Evolutionary conservation across 306 rosid genomes (phyloP), one percentile per base, ranked within the genome.

Genomic region (Hylodesmum podocarpum): DNA sequence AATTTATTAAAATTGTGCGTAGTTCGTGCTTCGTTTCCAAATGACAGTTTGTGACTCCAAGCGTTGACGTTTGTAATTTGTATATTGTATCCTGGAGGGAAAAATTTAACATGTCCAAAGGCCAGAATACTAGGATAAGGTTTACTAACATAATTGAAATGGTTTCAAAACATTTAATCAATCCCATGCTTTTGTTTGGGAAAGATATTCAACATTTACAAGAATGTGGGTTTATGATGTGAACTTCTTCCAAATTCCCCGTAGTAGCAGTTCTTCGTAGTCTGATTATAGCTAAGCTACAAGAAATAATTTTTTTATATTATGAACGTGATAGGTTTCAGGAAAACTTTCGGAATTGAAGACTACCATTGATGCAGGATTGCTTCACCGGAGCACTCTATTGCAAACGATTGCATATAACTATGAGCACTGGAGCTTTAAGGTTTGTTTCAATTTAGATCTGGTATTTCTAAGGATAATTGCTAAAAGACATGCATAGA

Each of bases 321-420:
- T 71, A 46, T 73, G 63, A 76, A 61, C 66, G 55, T 69, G 68
- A 27, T 55, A 84, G 98, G 97, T 94, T 57, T 91, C 94, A 40
- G 91, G 81, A 76, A 89, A 78, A 83, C 82, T 94, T 82, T 86
- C 88, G 80, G 97, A 91, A 80, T 81, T 94, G 82, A 91, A 87
- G 94, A 79, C 85, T 33, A 88, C 97, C 33, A 88, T 94, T 29
- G 94, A 94, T 81, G 89, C 64, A 53, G 97, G 98, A 65, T 53
- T 86, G 78, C 73, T 82, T 70, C 97, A 91, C 57, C 62, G 84
- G 70, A 87, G 85, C 65, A 90, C 75, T 79, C 80, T 91, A 63
- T 58, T 94, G 75, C 90, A 84, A 82, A 84, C 85, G 80, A 86
- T 91, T 85, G 93, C 87, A 70, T 66, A 81, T 87, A 86, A 88